Evolutionary conservation across 257 asterid species (phyloP).

Genomic region (Prunella vulgaris): DNA sequence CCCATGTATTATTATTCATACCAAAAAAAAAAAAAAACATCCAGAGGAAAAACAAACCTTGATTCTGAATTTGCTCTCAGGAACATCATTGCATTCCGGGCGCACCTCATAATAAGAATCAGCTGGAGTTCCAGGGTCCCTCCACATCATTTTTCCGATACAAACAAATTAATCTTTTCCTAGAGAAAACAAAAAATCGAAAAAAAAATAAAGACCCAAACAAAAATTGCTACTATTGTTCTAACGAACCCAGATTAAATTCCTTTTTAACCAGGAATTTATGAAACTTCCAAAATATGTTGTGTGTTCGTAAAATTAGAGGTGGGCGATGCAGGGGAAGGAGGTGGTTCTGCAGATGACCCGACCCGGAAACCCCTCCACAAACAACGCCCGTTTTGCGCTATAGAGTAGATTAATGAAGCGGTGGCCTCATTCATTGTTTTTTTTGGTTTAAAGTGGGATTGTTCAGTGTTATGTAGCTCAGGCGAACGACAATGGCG

Average conservation of each 20-base stretch:
- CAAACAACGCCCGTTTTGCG: conserved; percentile 26
- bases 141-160: conserved; percentile 47
- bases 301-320: not conserved
- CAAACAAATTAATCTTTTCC: not conserved
- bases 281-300: not conserved
- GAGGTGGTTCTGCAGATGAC: conserved; percentile 16
- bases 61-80: conserved; percentile 76
- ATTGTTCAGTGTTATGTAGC: not conserved
- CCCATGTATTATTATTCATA: not conserved
- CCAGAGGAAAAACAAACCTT: conserved; percentile 52
- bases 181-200: not conserved
- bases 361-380: conserved; percentile 26
- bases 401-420: not conserved
- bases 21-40: not conserved
- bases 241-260: not conserved
- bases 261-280: conserved; percentile 8
- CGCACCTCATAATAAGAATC: conserved; percentile 76
- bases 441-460: not conserved
- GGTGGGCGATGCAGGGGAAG: conserved; percentile 16
- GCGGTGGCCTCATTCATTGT: conserved; percentile 10
- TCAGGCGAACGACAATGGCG: conserved; percentile 40
- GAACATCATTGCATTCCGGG: conserved; percentile 81
- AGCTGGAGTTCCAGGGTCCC: conserved; percentile 75
- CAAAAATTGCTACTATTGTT: not conserved
- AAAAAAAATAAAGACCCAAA: not conserved